Evolutionary conservation across 2,329 filamentous ascomycete genomes (phyloP).

Genomic region (Scedosporium aurantiacum): DNA sequence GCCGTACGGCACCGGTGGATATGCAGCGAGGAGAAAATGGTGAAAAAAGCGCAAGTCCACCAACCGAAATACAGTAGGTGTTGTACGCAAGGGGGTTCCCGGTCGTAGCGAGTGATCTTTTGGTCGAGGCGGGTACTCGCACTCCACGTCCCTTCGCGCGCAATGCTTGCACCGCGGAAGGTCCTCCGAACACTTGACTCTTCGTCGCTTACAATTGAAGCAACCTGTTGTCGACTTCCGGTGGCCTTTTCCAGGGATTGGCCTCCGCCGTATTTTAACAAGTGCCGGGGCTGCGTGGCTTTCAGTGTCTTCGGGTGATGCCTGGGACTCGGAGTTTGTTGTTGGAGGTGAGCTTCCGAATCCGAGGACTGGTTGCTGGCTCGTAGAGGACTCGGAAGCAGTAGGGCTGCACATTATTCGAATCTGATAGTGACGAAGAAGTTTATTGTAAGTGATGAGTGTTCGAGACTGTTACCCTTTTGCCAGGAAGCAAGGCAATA

Average conservation of each 20-base stretch:
- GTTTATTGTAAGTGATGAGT: no score
- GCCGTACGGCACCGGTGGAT: background rate
- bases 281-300: background rate
- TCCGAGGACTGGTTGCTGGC: no score
- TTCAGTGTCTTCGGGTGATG: background rate
- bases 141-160: constrained; percentile 10
- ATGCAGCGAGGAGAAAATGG: constrained; percentile 7
- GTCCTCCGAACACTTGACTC: constrained; percentile 14
- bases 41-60: constrained; percentile 3
- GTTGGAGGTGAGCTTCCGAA: background rate
- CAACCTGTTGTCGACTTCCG: constrained; percentile 13
- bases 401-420: no score
- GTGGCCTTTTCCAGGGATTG: background rate
- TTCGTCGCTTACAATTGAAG: constrained; percentile 14
- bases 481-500: no score
- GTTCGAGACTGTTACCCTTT: no score
- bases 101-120: background rate
- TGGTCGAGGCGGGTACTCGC: constrained; percentile 11
- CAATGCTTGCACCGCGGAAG: constrained; percentile 11
- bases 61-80: background rate
- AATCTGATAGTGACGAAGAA: no score
- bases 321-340: background rate
- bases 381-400: no score
- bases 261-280: background rate
- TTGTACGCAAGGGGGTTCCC: background rate